These are phyloP conservation scores for Xylariaceae sp. DNA, from an alignment of 2,329 filamentous ascomycete genomes.

Conservation along the genomic window DNA sequence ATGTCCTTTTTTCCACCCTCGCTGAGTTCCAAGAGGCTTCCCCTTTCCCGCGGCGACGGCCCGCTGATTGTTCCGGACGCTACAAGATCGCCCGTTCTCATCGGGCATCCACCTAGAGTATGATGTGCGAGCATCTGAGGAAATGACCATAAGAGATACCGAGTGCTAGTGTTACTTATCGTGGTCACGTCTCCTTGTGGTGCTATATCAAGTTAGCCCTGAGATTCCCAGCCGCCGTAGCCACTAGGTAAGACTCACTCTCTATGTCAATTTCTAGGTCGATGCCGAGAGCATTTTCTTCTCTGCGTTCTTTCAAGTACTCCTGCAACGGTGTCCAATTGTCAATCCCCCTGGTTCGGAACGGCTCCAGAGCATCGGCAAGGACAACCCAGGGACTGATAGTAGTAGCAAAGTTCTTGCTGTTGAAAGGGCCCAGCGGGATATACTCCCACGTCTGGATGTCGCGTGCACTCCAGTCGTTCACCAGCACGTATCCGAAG, in stretches of 20 bases:
- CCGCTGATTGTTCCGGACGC: constrained; percentile 76
- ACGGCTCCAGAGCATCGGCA: constrained; percentile 71
- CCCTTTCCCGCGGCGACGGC: constrained; percentile 41
- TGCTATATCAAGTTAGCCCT: constrained; percentile 34
- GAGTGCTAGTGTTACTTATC: constrained; percentile 63
- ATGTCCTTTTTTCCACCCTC: constrained; percentile 49
- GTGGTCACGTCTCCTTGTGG: constrained; percentile 55
- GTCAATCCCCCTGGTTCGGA: constrained; percentile 38
- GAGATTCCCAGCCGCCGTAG: not conserved
- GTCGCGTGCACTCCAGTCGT: constrained; percentile 85
- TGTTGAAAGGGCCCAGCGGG: constrained; percentile 79
- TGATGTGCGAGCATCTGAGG: constrained; percentile 83
- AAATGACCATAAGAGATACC: constrained; percentile 78
- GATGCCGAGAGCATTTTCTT: constrained; percentile 68
- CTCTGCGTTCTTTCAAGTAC: constrained; percentile 61
- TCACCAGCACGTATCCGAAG: constrained; percentile 81
- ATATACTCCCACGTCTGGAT: constrained; percentile 86
- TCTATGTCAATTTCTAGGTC: constrained; percentile 66
- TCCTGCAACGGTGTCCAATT: constrained; percentile 40
- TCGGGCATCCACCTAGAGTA: constrained; percentile 72
- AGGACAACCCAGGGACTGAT: constrained; percentile 81
- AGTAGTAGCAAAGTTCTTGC: constrained; percentile 80
- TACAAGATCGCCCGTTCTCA: constrained; percentile 74
- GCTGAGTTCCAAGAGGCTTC: constrained; percentile 50
- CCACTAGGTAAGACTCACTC: constrained; percentile 43